phyloP scores from a whole-genome alignment of 2,329 filamentous ascomycete genomes.

The Microdochium nivale region DNA sequence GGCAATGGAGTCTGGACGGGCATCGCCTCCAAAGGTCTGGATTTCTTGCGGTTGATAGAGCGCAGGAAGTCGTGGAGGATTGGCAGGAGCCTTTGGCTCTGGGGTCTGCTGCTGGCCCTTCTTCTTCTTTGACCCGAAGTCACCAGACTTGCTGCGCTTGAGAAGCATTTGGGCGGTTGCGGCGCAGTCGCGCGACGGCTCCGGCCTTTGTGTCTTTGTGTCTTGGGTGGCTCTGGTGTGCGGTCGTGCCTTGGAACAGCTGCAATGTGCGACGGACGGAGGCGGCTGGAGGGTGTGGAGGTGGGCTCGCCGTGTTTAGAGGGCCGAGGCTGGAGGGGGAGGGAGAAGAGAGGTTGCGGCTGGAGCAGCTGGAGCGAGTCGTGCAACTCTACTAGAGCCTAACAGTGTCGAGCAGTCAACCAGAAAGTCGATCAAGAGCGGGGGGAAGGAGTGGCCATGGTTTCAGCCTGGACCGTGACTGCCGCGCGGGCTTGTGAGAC shows the following conservation, averaged over 20 bases:
- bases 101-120: constrained; percentile 44
- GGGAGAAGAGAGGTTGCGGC: background rate
- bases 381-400: background rate
- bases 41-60: constrained; percentile 25
- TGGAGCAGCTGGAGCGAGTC: background rate
- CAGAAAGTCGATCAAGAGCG: background rate
- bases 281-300: background rate
- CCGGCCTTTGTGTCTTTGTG: constrained; percentile 2
- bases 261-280: background rate
- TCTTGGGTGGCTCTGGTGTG: background rate
- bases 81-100: constrained; percentile 43
- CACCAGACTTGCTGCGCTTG: constrained; percentile 46
- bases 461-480: too few relatives aligned
- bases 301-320: background rate
- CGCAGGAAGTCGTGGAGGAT: constrained; percentile 49
- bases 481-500: too few relatives aligned
- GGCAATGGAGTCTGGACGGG: constrained; percentile 21
- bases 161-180: constrained; percentile 40
- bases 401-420: background rate
- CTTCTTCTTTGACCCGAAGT: constrained; percentile 40
- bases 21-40: constrained; percentile 24
- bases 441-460: background rate
- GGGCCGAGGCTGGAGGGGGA: background rate
- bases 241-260: background rate
- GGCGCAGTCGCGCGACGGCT: constrained; percentile 29